phyloP scores from a whole-genome alignment of 1,139 yeast genomes.

The Suhomyces anneliseae region DNA sequence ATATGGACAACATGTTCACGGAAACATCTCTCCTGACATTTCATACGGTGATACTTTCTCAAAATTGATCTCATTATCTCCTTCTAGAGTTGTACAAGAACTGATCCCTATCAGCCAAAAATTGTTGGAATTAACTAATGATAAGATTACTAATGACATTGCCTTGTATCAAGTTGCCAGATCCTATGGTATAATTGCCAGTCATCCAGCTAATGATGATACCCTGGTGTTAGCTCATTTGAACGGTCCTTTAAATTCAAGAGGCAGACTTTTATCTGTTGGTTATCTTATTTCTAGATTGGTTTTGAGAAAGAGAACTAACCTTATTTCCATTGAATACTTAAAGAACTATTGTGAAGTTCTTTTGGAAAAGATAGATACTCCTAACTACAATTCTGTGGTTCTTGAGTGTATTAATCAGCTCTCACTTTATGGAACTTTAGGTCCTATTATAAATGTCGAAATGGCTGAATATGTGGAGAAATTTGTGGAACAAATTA shows the following conservation, averaged over 20 bases:
- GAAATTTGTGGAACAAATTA: conserved; percentile 32
- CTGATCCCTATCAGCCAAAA: conserved; percentile 20
- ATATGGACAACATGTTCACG: conserved; percentile 23
- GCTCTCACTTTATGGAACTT: conserved; percentile 58
- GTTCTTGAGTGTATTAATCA: conserved; percentile 54
- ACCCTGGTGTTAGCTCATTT: conserved; percentile 12
- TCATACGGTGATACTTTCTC: conserved; percentile 31
- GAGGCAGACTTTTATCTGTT: conserved; percentile 35
- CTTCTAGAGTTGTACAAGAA: conserved; percentile 27
- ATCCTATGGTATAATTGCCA: conserved; percentile 55
- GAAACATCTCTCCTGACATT: conserved; percentile 18
- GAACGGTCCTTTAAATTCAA: conserved; percentile 15
- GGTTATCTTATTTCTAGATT: conserved; percentile 57
- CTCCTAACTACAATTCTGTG: conserved; percentile 23
- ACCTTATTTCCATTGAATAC: conserved; percentile 19
- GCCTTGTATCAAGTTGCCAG: conserved; percentile 44
- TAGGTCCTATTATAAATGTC: conserved; percentile 28
- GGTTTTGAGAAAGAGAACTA: conserved; percentile 36
- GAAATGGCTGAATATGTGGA: conserved; percentile 17
- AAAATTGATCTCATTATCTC: conserved; percentile 38
- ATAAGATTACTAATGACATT: conserved; percentile 30
- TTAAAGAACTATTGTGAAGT: conserved; percentile 16
- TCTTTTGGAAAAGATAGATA: conserved; percentile 21
- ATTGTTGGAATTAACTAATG: conserved; percentile 25
- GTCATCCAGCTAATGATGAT: conserved; percentile 36